Evolutionary conservation across 352 stramenopile species (phyloP), one percentile per base, ranked within the genome.

Genomic region (Globisporangium recalcitrans): DNA sequence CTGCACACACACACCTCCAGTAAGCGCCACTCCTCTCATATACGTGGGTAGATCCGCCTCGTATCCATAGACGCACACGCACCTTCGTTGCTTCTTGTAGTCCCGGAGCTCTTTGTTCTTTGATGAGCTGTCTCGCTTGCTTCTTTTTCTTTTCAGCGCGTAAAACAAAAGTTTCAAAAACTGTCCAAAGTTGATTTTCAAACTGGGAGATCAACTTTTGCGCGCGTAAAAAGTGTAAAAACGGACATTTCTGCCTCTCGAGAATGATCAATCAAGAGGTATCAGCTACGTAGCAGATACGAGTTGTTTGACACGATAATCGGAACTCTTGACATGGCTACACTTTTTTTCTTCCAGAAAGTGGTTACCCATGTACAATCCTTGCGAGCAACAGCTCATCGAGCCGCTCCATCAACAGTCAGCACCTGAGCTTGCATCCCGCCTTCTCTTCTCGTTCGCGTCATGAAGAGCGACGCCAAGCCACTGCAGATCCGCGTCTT

Each of bases 401-500:
- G 14, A 42, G 36, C 36, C 19, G 36, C 13, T n/a, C 36, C 8
- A 42, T 42, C 40, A n/a, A 13, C 40, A 47, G 19, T 5, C 19
- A 36, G 31, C 31, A n/a, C n/a, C n/a, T n/a, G n/a, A n/a, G n/a
- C n/a, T n/a, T n/a, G n/a, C n/a, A n/a, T n/a, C n/a, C n/a, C n/a
- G n/a, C n/a, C n/a, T n/a, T n/a, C n/a, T n/a, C n/a, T n/a, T n/a
- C n/a, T n/a, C 11, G 3, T 14, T 24, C 7, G 47, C 1, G 16
- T 27, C 49, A 55, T 40, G 49, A 55, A 40, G 49, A 32, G 48
- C 48, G 48, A 54, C 8, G 26, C 62, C 57, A 47, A 46, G 66
- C 46, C 32, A 52, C 56, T 65, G 22, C 60, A 78, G 66, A 75
- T 82, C 46, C 63, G 62, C 54, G 68, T 82, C 51, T 64, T 87